Base-by-base conservation (phyloP, 495 filamentous ascomycete species). In the Lentithecium fluviatile region DNA sequence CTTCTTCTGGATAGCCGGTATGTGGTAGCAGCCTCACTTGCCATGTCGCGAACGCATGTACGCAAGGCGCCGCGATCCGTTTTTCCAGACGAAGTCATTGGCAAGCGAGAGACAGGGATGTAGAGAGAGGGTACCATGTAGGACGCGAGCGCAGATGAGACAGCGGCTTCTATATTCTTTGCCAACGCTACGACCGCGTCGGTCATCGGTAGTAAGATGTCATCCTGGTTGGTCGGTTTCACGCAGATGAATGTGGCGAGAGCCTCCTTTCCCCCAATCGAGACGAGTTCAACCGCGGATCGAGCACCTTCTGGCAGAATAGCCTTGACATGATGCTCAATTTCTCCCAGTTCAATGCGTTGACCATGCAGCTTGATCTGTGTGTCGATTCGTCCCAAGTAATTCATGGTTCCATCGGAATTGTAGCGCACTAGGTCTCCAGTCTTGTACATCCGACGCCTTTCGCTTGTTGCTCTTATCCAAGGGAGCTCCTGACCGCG, bases 351-450 rank as follows among this genome's bases (percentile, higher is more conserved):
- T 50, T 82, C 78, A 38, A 83, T 67, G 12, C 79, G 68, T 24
- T 75, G 74, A 12, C 78, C 78, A 42, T 72, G 61, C 20, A 81
- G 66, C 60, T 82, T 82, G 56, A 81, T 66, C 55, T 80, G 79
- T 38, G 67, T 70, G 53, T 80, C 78, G 40, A 73, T 73, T 38
- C 79, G 69, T 25, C 77, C 76, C 29, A 78, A 10, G 52, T 71
- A 75, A 57, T 68, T 64, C 43, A 72, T 62, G 15, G 73, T 76
- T 7, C 82, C 80, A 40, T 74, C 66, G 17, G 55, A 34, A 32
- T 70, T 54, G 56, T 45, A 71, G 1, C 63, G 55, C 0, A 59
- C 76, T 25, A 78, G 55, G 60, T 79, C 76, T 2, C 76, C 77
- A 40, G 64, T 80, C 23, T 71, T 64, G 52, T 79, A 80, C 2